Conservation (phyloP, 192 early-diverging fungal genomes). For the Coemansia umbellata region DNA sequence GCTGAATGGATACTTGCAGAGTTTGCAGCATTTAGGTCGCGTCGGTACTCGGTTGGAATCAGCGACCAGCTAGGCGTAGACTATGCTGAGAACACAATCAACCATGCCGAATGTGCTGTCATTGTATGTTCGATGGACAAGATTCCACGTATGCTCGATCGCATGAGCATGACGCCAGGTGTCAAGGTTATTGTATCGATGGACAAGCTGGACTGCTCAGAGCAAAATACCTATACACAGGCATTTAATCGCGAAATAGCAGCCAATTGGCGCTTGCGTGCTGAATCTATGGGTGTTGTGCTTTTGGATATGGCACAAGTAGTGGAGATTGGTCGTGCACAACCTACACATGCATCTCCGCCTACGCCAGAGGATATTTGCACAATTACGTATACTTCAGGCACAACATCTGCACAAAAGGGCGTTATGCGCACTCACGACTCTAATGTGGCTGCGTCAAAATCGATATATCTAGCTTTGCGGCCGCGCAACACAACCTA, state of each 20-base stretch:
- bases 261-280: slow-evolving; percentile 54
- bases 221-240: slow-evolving; percentile 1
- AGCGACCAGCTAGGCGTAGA: slow-evolving; percentile 74
- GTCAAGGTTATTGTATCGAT: slow-evolving; percentile 71
- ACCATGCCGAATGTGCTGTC: slow-evolving; percentile 65
- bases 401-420: slow-evolving; percentile 66
- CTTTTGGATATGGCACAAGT: slow-evolving; percentile 55
- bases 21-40: slow-evolving; percentile 57
- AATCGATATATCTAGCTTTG: background rate
- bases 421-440: slow-evolving; percentile 63
- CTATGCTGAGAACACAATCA: slow-evolving; percentile 69
- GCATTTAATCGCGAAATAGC: slow-evolving; percentile 10
- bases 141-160: slow-evolving; percentile 56
- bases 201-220: slow-evolving; percentile 59
- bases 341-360: slow-evolving; percentile 36
- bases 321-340: slow-evolving; percentile 53
- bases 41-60: slow-evolving; percentile 62
- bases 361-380: slow-evolving; percentile 63
- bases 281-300: slow-evolving; percentile 55
- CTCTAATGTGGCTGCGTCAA: slow-evolving; percentile 14
- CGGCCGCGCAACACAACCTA: slow-evolving; percentile 1
- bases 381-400: slow-evolving; percentile 70
- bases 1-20: slow-evolving; percentile 70
- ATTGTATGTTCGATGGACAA: slow-evolving; percentile 69
- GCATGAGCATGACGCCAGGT: slow-evolving; percentile 51